Evolutionary conservation across 1,139 yeast genomes (phyloP).

Genomic region (Scheffersomyces stambukii): DNA sequence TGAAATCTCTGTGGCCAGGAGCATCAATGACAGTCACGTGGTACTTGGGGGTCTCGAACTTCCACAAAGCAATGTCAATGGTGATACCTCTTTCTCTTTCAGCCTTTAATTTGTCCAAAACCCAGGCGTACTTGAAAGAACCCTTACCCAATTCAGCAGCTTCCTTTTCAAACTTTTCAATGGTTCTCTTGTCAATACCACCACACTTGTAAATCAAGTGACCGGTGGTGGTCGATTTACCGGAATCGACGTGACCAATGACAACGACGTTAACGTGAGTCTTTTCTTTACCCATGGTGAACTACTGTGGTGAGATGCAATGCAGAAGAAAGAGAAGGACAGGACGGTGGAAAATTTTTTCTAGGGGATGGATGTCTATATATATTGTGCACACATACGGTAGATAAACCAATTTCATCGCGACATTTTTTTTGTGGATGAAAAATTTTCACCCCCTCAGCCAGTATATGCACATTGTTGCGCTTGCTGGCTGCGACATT

Average conservation of each 20-base stretch:
- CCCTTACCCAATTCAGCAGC: slow-evolving; percentile 98
- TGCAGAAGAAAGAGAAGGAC: slow-evolving; percentile 1
- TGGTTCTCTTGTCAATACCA: slow-evolving; percentile 96
- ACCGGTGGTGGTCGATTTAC: slow-evolving; percentile 96
- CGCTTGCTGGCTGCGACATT: too few relatives aligned
- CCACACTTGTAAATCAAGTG: slow-evolving; percentile 95
- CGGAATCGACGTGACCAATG: slow-evolving; percentile 99
- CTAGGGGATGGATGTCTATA: slow-evolving; percentile 1
- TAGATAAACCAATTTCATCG: too few relatives aligned
- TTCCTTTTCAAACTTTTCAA: slow-evolving; percentile 98
- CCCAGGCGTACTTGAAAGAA: slow-evolving; percentile 99
- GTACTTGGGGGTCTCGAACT: slow-evolving; percentile 94
- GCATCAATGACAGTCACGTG: slow-evolving; percentile 91
- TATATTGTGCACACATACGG: too few relatives aligned
- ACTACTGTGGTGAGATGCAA: slow-evolving; percentile 6
- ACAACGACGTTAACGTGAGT: slow-evolving; percentile 98
- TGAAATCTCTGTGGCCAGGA: slow-evolving; percentile 97
- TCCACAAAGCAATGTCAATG: slow-evolving; percentile 91
- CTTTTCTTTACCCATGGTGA: slow-evolving; percentile 79
- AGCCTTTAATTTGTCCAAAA: slow-evolving; percentile 91
- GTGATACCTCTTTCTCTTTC: slow-evolving; percentile 98
- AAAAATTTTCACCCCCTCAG: too few relatives aligned
- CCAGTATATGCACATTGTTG: too few relatives aligned
- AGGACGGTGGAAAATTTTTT: neutral
- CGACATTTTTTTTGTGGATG: too few relatives aligned